phyloP scores from a whole-genome alignment of 2,329 filamentous ascomycete genomes.

The Hymenoscyphus linearis region DNA sequence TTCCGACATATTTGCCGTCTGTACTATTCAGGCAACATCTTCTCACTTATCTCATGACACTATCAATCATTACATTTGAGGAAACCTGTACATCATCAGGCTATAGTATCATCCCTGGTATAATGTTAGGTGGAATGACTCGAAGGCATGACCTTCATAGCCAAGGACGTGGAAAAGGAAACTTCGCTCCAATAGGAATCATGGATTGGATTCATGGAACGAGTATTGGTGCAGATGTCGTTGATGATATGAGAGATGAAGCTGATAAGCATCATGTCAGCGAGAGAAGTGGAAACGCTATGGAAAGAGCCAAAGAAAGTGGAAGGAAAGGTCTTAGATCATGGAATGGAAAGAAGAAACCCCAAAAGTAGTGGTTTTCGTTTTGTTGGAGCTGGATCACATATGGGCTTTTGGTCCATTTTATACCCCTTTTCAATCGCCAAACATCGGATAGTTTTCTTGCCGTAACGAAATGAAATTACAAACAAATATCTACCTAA shows the following conservation, averaged over 20 bases:
- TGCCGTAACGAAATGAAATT: too few relatives aligned
- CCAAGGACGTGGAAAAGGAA: conserved; percentile 48
- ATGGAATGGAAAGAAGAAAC: conserved; percentile 23
- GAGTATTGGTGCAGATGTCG: conserved; percentile 46
- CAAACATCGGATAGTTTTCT: not conserved
- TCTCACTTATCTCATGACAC: conserved; percentile 64
- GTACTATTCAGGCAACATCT: conserved; percentile 63
- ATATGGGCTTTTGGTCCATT: not conserved
- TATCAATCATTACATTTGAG: conserved; percentile 57
- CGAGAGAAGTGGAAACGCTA: conserved; percentile 35
- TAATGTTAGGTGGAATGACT: conserved; percentile 47
- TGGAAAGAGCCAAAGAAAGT: conserved; percentile 31
- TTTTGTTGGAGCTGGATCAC: not conserved
- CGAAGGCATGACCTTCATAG: conserved; percentile 52
- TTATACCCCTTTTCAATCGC: not conserved
- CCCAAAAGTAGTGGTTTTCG: conserved; percentile 14
- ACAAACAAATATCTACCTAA: too few relatives aligned
- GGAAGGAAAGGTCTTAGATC: conserved; percentile 33
- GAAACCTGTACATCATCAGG: conserved; percentile 64
- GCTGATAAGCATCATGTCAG: conserved; percentile 49
- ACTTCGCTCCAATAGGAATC: conserved; percentile 57
- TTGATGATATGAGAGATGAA: conserved; percentile 50
- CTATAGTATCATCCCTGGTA: conserved; percentile 53
- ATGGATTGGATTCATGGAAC: conserved; percentile 58
- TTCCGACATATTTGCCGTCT: conserved; percentile 62